Percentiles rank a stretch among this genome's conserved stretches.
These are phyloP conservation scores for Salix brachista DNA, from an alignment of 345 rosid species.

Conservation along the genomic window DNA sequence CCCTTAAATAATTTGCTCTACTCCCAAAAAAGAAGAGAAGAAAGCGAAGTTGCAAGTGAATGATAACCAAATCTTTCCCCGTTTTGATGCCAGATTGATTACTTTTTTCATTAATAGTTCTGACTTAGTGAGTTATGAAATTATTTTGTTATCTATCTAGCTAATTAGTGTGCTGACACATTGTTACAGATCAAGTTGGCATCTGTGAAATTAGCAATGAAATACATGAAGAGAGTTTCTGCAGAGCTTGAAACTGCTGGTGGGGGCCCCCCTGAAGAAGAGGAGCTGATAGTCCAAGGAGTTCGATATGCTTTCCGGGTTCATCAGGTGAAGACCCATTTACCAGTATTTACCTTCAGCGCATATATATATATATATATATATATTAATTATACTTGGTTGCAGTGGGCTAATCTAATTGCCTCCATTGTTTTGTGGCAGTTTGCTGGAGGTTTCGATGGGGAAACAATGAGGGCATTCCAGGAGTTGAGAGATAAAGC, in stretches of 20 bases:
- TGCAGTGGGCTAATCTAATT: not conserved
- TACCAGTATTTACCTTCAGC: too few species aligned
- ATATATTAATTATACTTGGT: not conserved
- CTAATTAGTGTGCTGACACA: not conserved
- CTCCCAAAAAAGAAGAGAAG: too few species aligned
- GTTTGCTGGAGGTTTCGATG: constrained; percentile 98
- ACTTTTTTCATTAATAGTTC: not conserved
- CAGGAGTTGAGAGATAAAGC: constrained; percentile 94
- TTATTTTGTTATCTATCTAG: not conserved
- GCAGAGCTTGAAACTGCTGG: constrained; percentile 70
- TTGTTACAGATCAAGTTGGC: constrained; percentile 70
- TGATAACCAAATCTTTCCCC: too few species aligned
- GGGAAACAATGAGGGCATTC: constrained; percentile 91
- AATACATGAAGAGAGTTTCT: constrained; percentile 93
- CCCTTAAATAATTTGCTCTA: not conserved
- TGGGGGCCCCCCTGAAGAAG: constrained; percentile 76
- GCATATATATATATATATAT: too few species aligned
- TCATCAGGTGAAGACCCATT: constrained; percentile 60
- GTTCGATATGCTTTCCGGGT: constrained; percentile 97
- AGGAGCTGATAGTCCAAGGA: constrained; percentile 87
- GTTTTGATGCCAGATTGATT: too few species aligned
- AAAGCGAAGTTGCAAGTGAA: too few species aligned
- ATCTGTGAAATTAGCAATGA: constrained; percentile 90
- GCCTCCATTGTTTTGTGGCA: constrained; percentile 13
- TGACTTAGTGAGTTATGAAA: too few species aligned